Conservation (phyloP, 2,329 filamentous ascomycete genomes). For the Xylaria sp. region DNA sequence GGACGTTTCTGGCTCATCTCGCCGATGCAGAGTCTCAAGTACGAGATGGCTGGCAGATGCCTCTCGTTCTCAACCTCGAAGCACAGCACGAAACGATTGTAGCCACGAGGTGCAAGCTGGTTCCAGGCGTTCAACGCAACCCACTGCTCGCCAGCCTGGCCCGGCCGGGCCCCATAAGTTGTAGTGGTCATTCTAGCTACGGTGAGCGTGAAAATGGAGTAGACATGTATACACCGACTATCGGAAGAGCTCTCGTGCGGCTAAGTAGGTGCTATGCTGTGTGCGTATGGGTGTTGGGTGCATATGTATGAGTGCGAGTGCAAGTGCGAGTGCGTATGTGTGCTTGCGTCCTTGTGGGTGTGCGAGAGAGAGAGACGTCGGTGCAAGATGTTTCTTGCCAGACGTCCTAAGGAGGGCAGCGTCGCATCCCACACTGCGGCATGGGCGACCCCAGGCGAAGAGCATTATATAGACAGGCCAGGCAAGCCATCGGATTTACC, state of each 20-base stretch:
- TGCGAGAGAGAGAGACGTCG: neutral
- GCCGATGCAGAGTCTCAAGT: neutral
- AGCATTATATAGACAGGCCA: neutral
- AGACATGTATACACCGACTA: neutral
- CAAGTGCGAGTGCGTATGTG: neutral
- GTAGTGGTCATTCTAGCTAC: neutral
- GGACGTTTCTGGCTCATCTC: neutral
- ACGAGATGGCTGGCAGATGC: neutral
- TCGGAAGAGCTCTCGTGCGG: neutral
- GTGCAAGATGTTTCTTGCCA: neutral
- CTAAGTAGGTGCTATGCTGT: neutral
- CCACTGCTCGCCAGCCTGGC: neutral
- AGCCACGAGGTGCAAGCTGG: conserved; percentile 8
- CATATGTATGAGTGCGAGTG: no score
- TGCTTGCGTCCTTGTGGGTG: neutral
- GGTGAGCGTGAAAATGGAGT: neutral
- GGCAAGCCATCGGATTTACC: neutral
- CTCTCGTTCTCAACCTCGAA: conserved; percentile 3
- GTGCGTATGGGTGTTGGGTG: neutral
- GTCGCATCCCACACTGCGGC: neutral
- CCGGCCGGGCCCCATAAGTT: neutral
- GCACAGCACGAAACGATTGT: conserved; percentile 9
- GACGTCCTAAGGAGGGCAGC: neutral
- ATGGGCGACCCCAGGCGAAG: neutral
- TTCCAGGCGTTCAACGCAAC: conserved; percentile 5